Evolutionary conservation across 108 stramenopile species (phyloP), one percentile per base, ranked within the genome.

Genomic region (Cylindrotheca closterium): DNA sequence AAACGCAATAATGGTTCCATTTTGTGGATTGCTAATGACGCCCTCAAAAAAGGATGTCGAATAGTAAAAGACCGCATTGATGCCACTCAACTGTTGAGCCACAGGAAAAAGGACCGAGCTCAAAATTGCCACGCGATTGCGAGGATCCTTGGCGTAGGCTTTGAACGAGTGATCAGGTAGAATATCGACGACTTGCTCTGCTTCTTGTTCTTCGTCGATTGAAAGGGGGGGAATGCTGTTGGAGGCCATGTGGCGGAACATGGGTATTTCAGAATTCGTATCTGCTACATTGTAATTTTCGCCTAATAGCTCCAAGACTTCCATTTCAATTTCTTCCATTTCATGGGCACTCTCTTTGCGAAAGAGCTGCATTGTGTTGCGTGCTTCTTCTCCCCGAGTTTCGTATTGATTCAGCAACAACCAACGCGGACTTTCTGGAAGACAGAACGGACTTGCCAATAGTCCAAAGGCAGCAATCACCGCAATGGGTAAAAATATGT

Each of bases 21-120:
- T 77, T 34, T 94, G 68, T 23, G 96, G 96, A 77, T 96, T 80
- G 67, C 81, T 83, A 50, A 96, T 87, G 47, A 94, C 85, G 18
- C 94, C 96, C 19, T 93, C 90, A 62, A 98, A 96, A 81, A 99
- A 97, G 19, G 86, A 79, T 23, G 88, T 94, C n/a, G 96, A 97
- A 86, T 98, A 99, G 80, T 95, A 98, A 71, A 99, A 99, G 48
- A 99, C 95, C 5, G 97, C 98, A 79, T 99, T 98, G 79, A 99
- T 97, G 23, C 98, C 98, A 60, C 84, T 86, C 30, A 99, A 79
- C 66, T 99, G 98, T 60, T 97, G 96, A 18, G 83, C 88, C 59
- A 88, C 74, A 62, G 95, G 95, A 47, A 99, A 68, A 0, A 96
- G 66, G 2, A 94, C 47, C 60, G 75, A 75, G 15, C 81, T 80